A percentile compares a stretch with the other conserved stretches of the same genome.
Evolutionary conservation across 345 rosid genomes (phyloP).

Genomic region (Moricandia arvensis): DNA sequence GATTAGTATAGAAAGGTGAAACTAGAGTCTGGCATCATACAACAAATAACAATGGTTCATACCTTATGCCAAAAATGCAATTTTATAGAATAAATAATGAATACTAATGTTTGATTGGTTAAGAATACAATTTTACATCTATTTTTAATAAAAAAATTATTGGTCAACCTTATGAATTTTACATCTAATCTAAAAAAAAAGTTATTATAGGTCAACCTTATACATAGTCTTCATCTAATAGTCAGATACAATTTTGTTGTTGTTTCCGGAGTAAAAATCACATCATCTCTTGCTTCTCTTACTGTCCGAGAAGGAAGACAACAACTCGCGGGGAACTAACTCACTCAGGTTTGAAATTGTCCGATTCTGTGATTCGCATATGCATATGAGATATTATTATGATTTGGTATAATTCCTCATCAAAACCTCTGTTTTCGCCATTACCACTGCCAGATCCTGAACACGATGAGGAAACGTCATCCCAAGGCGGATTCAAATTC

Average conservation of each 20-base stretch:
- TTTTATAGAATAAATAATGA: no score
- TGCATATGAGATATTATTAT: not conserved
- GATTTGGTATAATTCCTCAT: not conserved
- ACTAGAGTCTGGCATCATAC: no score
- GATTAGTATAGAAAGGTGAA: no score
- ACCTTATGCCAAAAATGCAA: no score
- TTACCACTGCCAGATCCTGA: not conserved
- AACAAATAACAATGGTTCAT: no score
- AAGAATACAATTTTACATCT: no score
- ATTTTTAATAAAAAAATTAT: no score
- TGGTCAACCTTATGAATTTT: no score
- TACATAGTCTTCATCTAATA: not conserved
- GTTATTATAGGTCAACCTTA: not conserved
- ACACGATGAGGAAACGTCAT: conserved; percentile 40
- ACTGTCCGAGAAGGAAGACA: conserved; percentile 1
- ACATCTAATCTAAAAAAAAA: no score
- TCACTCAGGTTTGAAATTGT: not conserved
- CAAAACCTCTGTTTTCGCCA: not conserved
- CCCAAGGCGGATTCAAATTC: conserved; percentile 23
- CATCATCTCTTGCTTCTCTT: not conserved
- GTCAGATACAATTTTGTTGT: not conserved
- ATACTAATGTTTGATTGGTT: no score
- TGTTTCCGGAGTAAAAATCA: not conserved
- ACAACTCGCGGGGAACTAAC: not conserved
- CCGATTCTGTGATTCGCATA: not conserved